Percentiles rank a stretch among this genome's conserved stretches.
Conservation (phyloP, 148 eudicot species). For the Chenopodium formosanum region DNA sequence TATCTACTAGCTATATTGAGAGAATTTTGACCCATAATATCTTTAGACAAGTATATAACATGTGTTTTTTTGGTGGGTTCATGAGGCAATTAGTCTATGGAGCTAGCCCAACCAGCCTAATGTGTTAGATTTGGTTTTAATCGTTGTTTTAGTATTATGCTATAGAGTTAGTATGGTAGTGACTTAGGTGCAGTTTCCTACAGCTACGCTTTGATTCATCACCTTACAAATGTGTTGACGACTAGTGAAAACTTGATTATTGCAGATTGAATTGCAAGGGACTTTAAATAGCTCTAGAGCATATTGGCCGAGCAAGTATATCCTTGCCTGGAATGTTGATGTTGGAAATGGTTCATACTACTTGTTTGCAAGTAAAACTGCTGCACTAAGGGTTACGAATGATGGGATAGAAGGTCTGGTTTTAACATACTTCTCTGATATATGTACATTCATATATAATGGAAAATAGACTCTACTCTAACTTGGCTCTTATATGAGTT, state of each 20-base stretch:
- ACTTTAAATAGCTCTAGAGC: slow-evolving; percentile 59
- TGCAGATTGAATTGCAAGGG: slow-evolving; percentile 48
- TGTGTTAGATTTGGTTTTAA: neutral
- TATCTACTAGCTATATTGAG: neutral
- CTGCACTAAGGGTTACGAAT: slow-evolving; percentile 47
- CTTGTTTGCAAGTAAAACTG: slow-evolving; percentile 71
- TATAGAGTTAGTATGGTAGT: neutral
- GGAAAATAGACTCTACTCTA: neutral
- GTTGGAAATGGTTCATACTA: slow-evolving; percentile 54
- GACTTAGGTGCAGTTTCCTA: neutral
- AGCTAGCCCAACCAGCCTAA: neutral
- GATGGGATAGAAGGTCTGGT: slow-evolving; percentile 61
- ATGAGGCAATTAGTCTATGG: neutral
- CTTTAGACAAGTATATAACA: neutral
- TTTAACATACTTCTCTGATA: slow-evolving; percentile 1
- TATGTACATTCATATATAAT: neutral
- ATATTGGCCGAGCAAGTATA: slow-evolving; percentile 72
- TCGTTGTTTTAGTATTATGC: too few relatives aligned
- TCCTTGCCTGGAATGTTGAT: slow-evolving; percentile 80
- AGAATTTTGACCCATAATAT: too few relatives aligned
- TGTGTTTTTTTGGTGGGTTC: neutral
- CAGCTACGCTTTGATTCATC: neutral
- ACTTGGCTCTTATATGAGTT: slow-evolving; percentile 29
- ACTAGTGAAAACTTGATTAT: neutral
- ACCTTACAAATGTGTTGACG: neutral